phyloP scores from a whole-genome alignment of 2,329 filamentous ascomycete species.

The Fusarium sterilihyphosum region DNA sequence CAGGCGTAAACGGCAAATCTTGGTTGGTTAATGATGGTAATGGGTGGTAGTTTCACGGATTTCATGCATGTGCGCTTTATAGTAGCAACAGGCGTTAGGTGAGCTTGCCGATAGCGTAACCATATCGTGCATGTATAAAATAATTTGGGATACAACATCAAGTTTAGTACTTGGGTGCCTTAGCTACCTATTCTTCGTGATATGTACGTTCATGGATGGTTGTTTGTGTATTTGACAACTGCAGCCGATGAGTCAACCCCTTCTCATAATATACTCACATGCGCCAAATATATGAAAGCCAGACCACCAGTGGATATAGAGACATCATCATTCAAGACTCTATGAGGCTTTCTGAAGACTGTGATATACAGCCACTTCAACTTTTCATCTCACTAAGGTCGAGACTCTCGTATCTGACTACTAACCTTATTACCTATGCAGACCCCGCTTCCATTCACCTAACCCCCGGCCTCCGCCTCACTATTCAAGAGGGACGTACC shows the following conservation, averaged over 20 bases:
- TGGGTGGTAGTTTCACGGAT: neutral
- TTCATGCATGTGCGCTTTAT: neutral
- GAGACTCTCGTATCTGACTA: neutral
- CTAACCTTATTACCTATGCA: neutral
- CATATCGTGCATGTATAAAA: neutral
- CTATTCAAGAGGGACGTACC: slow-evolving; percentile 3
- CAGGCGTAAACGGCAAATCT: neutral
- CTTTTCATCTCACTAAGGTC: neutral
- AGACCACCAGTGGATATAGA: neutral
- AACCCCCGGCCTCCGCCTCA: slow-evolving; percentile 12
- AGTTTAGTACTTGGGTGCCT: neutral
- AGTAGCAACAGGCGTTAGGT: neutral
- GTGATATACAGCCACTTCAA: neutral
- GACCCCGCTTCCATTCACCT: slow-evolving; percentile 6
- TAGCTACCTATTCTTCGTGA: neutral
- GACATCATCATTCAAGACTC: neutral
- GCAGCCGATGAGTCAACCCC: neutral
- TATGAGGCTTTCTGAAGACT: neutral
- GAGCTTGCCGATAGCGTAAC: neutral
- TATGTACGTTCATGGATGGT: neutral
- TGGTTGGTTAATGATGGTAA: neutral
- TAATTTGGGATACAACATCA: neutral
- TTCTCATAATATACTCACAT: neutral
- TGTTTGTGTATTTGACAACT: neutral
- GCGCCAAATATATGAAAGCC: neutral